Conservation (phyloP, 345 rosid species). For the Clarkia xantiana region DNA sequence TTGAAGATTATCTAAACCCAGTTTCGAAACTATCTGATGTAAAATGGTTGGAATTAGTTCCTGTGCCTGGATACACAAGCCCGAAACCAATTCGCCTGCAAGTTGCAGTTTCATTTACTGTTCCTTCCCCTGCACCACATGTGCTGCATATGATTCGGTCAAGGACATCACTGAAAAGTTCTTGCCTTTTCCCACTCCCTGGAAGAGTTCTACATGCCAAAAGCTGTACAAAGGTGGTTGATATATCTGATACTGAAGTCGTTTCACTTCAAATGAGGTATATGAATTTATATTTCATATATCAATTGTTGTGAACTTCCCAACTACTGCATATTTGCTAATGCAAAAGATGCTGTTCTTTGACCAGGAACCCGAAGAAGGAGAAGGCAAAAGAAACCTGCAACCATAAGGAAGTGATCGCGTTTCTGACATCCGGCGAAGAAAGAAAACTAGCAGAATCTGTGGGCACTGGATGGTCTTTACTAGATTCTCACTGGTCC, state of each 20-base stretch:
- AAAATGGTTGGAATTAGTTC: slow-evolving; percentile 63
- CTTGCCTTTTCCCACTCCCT: slow-evolving; percentile 50
- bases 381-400: slow-evolving; percentile 11
- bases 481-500: slow-evolving; percentile 57
- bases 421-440: slow-evolving; percentile 39
- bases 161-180: slow-evolving; percentile 24
- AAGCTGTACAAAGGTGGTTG: slow-evolving; percentile 27
- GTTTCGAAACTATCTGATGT: slow-evolving; percentile 48
- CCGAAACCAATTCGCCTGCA: slow-evolving; percentile 40
- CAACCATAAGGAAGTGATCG: slow-evolving; percentile 50
- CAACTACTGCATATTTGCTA: slow-evolving; percentile 1
- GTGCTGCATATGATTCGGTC: slow-evolving; percentile 39
- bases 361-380: slow-evolving; percentile 30
- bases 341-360: not conserved
- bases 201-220: slow-evolving; percentile 33
- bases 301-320: not conserved
- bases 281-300: slow-evolving; percentile 1
- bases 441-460: slow-evolving; percentile 44
- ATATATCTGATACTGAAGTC: slow-evolving; percentile 41
- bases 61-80: slow-evolving; percentile 20
- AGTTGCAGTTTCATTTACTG: slow-evolving; percentile 55
- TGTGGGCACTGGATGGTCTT: slow-evolving; percentile 41
- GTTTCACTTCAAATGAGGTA: slow-evolving; percentile 91
- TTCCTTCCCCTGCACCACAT: slow-evolving; percentile 43
- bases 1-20: slow-evolving; percentile 49